Evolutionary conservation across 1,284 basidiomycete genomes (phyloP), one percentile per base, ranked within the genome.

Genomic region (Thelephora terrestris): DNA sequence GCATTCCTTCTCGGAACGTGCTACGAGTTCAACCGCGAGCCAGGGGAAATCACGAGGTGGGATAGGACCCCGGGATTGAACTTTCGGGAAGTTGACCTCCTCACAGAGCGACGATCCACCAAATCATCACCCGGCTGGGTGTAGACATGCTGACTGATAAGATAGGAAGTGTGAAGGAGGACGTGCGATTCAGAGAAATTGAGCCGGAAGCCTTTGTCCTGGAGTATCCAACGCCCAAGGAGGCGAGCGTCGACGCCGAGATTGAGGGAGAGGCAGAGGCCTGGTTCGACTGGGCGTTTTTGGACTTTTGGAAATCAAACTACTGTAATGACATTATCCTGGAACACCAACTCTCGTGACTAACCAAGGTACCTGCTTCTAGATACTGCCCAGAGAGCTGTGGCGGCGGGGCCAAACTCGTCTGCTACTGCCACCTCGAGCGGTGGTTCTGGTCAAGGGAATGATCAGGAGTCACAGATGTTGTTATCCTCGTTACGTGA

Each of bases 221-320:
- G 17, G 60, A 71, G 17, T 75, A 74, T 48, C 74, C 77, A 24
- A 59, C 61, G 2, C 56, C 63, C 17, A 66, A 49, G 5, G 45
- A 52, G 36, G 51, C 57, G 21, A 58, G 69, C 58, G 53, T 63
- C n/a, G 63, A 68, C 38, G 50, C 52, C 21, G 59, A 64, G 29
- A 64, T 64, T 24, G 66, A 75, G 46, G 77, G 77, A 53, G 86
- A 89, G 55, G 79, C 79, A n/a, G 94, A 94, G 62, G 71, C 97
- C 29, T 99, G 94, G 95, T 91, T 99, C 61, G 93, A 98, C 62
- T 98, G 93, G 91, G 78, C 84, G 2, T 99, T 98, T 67, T 84
- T 97, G n/a, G 95, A 99, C 64, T 99, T 98, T 63, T 94, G 92
- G 86, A 97, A 98, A 68, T 91, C 91, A 47, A 93, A 95, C 61